Conservation (phyloP, 2,329 filamentous ascomycete species). For the Fusarium sterilihyphosum region DNA sequence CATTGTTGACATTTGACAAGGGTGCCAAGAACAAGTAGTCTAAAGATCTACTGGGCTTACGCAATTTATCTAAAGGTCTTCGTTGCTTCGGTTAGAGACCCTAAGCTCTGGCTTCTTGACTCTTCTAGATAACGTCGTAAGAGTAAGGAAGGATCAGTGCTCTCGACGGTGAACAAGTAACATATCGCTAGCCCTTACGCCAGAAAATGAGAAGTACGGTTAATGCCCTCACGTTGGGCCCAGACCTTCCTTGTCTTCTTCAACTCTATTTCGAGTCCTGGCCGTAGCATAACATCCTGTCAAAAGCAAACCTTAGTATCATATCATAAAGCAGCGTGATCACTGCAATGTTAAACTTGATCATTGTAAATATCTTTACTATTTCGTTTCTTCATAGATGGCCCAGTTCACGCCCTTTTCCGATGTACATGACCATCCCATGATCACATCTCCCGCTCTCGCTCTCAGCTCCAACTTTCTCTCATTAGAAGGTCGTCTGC, state of each 20-base stretch:
- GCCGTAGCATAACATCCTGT: neutral
- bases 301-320: accelerated
- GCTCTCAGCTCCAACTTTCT: no score
- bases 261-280: neutral
- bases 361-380: neutral
- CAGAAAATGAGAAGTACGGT: neutral
- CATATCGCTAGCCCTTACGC: neutral
- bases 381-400: neutral
- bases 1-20: no score
- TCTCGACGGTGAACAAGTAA: neutral
- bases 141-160: no score
- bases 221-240: neutral
- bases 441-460: neutral
- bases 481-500: slow-evolving; percentile 45
- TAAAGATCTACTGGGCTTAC: no score
- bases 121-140: neutral
- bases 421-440: neutral
- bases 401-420: neutral
- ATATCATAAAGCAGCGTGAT: accelerated
- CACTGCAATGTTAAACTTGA: neutral
- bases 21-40: neutral
- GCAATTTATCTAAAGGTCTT: neutral
- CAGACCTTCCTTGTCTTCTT: neutral
- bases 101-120: neutral
- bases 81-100: neutral